Base-by-base conservation (phyloP, 208 protist genomes). In the Borovskyia barvae region DNA sequence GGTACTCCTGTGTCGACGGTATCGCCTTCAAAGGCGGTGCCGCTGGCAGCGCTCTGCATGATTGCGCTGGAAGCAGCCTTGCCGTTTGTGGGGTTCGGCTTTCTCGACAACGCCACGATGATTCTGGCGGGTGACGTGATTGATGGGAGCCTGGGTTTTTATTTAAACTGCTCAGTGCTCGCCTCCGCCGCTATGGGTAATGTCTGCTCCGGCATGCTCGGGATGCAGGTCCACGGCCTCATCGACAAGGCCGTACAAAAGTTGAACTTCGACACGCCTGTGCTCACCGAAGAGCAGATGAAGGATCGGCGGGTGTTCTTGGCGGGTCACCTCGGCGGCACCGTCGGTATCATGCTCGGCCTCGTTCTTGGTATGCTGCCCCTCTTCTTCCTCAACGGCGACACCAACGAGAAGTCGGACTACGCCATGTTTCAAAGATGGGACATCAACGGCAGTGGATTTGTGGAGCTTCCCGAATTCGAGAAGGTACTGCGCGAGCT, bases 141-240 rank as follows among this genome's bases (percentile, higher is more conserved):
- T 37, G 87, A 96, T 52, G 71, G 80, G 53, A 79, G 76, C 4
- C 67, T 96, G 35, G 87, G 87, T 14, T 82, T 93, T 41, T 96
- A 94, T 62, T 66, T 96, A 26, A 90, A 94, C 72, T 94, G 87
- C 75, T 93, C 90, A 43, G 87, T 96, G 15, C 56, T 94, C 19
- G 85, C 90, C 15, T 96, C 87, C 7, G 90, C 90, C 0, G 90
- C 90, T 0, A 96, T 96, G 90, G 90, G 90, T 14, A 96, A 96
- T 56, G 80, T 94, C 6, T 87, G 85, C 64, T 94, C 87, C 19
- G 90, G 90, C 47, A 75, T 85, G 61, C 60, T 94, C 12, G 87
- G 90, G 29, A 96, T 96, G 90, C 90, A 96, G 59, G 63, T 94
- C 15, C 90, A 96, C 54, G 87, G 90, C 4, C 72, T 96, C 12